Percentiles rank a stretch among this genome's conserved stretches.
These are phyloP conservation scores for Phylloporus sp. DNA, from an alignment of 768 basidiomycete species.

Conservation along the genomic window DNA sequence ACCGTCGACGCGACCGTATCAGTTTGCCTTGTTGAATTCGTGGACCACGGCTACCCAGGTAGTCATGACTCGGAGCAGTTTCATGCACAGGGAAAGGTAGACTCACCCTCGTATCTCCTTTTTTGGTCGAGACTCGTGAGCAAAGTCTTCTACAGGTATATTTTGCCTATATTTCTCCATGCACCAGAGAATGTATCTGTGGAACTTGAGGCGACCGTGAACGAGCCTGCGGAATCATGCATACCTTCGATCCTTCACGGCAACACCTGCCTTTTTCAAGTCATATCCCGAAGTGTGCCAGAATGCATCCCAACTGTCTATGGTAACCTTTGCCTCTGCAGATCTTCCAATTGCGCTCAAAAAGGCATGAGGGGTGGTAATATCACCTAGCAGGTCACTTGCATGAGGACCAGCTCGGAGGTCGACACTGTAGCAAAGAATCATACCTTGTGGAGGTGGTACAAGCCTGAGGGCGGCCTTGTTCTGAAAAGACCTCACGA, in stretches of 20 bases:
- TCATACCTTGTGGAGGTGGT: conserved; percentile 24
- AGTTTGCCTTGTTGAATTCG: conserved; percentile 69
- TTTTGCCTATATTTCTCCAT: conserved; percentile 74
- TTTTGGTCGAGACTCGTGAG: conserved; percentile 60
- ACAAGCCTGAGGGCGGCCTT: conserved; percentile 19
- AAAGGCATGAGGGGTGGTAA: conserved; percentile 57
- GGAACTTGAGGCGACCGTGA: conserved; percentile 5
- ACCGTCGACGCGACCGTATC: conserved; percentile 57
- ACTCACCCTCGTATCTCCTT: conserved; percentile 79
- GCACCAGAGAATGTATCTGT: conserved; percentile 80
- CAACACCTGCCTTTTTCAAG: conserved; percentile 61
- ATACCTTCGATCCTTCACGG: conserved; percentile 67
- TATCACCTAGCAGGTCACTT: conserved; percentile 35
- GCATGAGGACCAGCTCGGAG: conserved; percentile 5
- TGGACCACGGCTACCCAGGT: conserved; percentile 57
- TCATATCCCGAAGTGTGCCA: conserved; percentile 57
- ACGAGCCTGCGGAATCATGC: conserved; percentile 17
- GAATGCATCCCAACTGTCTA: conserved; percentile 67
- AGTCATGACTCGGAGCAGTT: not conserved
- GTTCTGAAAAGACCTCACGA: conserved; percentile 31
- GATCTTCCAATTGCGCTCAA: conserved; percentile 70
- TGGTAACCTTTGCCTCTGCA: conserved; percentile 56
- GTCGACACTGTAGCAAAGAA: not conserved
- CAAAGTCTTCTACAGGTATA: conserved; percentile 51
- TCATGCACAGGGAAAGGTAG: not conserved